Evolutionary conservation across 2,329 filamentous ascomycete species (phyloP), one percentile per base, ranked within the genome.

Genomic region (Tolypocladium tundrense): DNA sequence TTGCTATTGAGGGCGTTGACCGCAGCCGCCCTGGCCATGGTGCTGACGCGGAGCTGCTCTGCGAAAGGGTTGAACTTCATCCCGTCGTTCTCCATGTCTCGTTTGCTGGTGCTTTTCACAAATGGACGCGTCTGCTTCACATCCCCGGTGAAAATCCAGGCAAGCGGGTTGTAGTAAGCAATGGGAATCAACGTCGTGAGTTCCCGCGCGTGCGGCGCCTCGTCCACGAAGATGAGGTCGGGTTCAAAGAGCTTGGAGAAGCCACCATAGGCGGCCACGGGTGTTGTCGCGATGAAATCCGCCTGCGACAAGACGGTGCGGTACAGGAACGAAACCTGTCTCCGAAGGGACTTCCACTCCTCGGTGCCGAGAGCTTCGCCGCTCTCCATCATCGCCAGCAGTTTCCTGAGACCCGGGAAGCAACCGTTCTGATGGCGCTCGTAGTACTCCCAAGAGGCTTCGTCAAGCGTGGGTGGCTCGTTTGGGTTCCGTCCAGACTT

Each of bases 191-290:
- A 62, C 0, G 73, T 74, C 0, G 77, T 77, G 0, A 79, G 65
- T 61, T 79, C 77, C 19, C 77, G 66, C 0, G 75, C 75, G 51
- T 79, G 77, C 0, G 76, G 73, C 0, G 75, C 73, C 69, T 95
- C 90, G 50, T 92, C 91, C 61, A 95, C 89, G 67, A 96, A 92
- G 0, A 94, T 84, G 62, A 96, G 86, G 64, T 94, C 88, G 0
- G 91, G 90, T 62, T 88, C 87, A 39, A 91, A 90, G 8, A 91
- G 66, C 2, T 66, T 69, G 0, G 68, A 62, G 40, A 79, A 75
- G 0, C 65, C 62, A 0, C 70, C 70, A 4, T 68, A 71, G 0
- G 74, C 72, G 3, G 76, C 75, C 1, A 78, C 76, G 0, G 77
- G 77, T 1, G 77, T 79, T 0, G 77, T 77, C 0, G 76, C 75